Conservation (phyloP, 1,284 basidiomycete genomes). For the Lentinus polychrous region DNA sequence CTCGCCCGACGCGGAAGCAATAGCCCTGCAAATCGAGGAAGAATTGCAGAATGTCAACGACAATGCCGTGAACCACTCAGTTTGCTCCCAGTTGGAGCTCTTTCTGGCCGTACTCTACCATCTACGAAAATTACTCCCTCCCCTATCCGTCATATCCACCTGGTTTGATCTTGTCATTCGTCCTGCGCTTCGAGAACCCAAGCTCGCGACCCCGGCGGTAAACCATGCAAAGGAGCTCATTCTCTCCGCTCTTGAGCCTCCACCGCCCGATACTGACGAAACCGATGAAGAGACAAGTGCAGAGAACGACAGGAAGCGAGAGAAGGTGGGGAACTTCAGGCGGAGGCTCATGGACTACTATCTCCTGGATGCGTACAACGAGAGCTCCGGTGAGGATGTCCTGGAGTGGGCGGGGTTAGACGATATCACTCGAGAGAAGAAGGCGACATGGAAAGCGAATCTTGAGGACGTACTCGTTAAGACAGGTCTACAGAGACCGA, state of each 20-base stretch:
- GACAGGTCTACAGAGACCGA: slow-evolving; percentile 52
- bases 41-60: slow-evolving; percentile 58
- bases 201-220: slow-evolving; percentile 48
- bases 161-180: slow-evolving; percentile 78
- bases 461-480: slow-evolving; percentile 65
- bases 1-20: slow-evolving; percentile 35
- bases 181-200: slow-evolving; percentile 67
- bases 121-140: slow-evolving; percentile 51
- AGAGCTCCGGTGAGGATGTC: slow-evolving; percentile 62
- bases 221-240: slow-evolving; percentile 69
- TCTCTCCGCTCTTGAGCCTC: slow-evolving; percentile 42
- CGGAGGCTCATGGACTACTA: slow-evolving; percentile 65
- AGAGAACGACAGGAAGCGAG: slow-evolving; percentile 35
- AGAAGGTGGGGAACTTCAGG: slow-evolving; percentile 57
- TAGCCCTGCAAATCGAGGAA: slow-evolving; percentile 52
- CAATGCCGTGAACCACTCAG: slow-evolving; percentile 56
- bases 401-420: slow-evolving; percentile 66
- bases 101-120: slow-evolving; percentile 62
- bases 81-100: slow-evolving; percentile 51
- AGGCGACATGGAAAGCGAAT: slow-evolving; percentile 66
- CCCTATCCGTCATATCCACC: slow-evolving; percentile 58
- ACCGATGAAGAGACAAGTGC: slow-evolving; percentile 26
- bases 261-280: slow-evolving; percentile 8
- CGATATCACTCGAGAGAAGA: slow-evolving; percentile 49
- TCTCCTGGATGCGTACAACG: slow-evolving; percentile 67